Percentiles rank a stretch among this genome's conserved stretches.
These are phyloP conservation scores for Spirogloea muscicola DNA, from an alignment of 139 green algal genomes.

Conservation along the genomic window DNA sequence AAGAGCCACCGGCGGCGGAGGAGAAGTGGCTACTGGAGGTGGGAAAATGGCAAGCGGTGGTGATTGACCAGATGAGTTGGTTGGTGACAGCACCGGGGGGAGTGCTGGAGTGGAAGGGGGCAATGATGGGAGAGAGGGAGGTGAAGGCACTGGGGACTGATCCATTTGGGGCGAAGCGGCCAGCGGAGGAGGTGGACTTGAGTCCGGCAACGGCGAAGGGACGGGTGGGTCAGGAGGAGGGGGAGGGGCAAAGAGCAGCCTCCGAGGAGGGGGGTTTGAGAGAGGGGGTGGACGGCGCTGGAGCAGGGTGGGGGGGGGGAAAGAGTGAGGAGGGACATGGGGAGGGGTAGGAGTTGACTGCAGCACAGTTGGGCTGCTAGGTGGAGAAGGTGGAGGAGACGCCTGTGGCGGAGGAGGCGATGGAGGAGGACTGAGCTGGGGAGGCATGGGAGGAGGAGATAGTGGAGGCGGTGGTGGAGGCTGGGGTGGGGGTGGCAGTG, in stretches of 20 bases:
- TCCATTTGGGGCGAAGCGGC: not conserved
- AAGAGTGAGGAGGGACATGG: not conserved
- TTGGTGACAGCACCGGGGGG: too few species aligned
- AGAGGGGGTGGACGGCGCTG: not conserved
- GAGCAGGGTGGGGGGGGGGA: not conserved
- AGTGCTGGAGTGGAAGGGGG: not conserved
- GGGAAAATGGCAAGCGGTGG: too few species aligned
- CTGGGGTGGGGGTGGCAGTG: not conserved
- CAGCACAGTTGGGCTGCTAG: not conserved
- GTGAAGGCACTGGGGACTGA: not conserved
- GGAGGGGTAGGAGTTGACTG: not conserved
- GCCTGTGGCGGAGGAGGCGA: not conserved
- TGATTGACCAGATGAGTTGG: too few species aligned
- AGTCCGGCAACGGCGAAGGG: not conserved
- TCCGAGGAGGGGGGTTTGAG: not conserved
- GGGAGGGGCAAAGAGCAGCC: not conserved
- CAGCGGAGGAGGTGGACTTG: too few species aligned
- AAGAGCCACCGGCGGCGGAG: too few species aligned
- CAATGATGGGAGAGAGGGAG: conserved; percentile 1
- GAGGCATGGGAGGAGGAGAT: conserved; percentile 15
- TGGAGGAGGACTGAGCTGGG: not conserved
- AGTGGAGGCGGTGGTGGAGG: not conserved
- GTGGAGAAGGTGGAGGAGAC: not conserved
- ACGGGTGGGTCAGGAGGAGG: not conserved
- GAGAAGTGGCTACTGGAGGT: too few species aligned